phyloP scores from a whole-genome alignment of 768 basidiomycete species.

The Trametes sanguinea region DNA sequence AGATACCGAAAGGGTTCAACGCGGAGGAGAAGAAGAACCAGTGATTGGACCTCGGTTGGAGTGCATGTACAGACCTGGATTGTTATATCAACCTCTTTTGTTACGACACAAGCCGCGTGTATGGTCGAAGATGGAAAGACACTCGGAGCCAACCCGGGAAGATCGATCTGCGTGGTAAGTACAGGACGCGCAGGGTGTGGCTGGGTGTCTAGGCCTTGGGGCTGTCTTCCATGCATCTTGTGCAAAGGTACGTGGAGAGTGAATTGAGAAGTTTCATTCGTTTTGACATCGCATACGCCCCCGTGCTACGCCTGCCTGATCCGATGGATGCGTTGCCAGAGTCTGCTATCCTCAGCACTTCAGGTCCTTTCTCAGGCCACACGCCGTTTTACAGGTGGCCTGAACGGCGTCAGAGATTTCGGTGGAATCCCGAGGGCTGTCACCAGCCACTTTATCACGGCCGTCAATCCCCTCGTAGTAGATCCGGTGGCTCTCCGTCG shows the following conservation, averaged over 20 bases:
- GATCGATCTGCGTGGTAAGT: background rate
- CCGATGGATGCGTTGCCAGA: too few species aligned
- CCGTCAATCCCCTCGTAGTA: too few species aligned
- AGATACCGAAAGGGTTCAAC: slow-evolving; percentile 64
- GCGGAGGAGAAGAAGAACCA: slow-evolving; percentile 78
- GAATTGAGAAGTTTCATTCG: background rate
- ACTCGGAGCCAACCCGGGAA: background rate
- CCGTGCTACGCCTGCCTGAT: too few species aligned
- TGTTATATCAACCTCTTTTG: slow-evolving; percentile 7
- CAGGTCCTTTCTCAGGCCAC: too few species aligned
- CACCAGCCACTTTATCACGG: too few species aligned
- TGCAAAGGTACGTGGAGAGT: background rate
- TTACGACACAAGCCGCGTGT: background rate
- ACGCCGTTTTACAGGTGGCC: too few species aligned
- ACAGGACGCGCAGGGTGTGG: background rate
- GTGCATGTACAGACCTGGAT: slow-evolving; percentile 11
- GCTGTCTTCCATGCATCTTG: background rate
- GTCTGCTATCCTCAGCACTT: too few species aligned
- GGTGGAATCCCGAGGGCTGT: too few species aligned
- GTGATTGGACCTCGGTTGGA: slow-evolving; percentile 36
- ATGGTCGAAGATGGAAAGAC: background rate
- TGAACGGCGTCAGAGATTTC: too few species aligned
- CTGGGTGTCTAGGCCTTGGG: background rate
- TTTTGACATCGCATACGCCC: background rate
- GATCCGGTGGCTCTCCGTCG: too few species aligned